Evolutionary conservation across 2,329 filamentous ascomycete species (phyloP).

Genomic region (Pseudocercospora crystallina): DNA sequence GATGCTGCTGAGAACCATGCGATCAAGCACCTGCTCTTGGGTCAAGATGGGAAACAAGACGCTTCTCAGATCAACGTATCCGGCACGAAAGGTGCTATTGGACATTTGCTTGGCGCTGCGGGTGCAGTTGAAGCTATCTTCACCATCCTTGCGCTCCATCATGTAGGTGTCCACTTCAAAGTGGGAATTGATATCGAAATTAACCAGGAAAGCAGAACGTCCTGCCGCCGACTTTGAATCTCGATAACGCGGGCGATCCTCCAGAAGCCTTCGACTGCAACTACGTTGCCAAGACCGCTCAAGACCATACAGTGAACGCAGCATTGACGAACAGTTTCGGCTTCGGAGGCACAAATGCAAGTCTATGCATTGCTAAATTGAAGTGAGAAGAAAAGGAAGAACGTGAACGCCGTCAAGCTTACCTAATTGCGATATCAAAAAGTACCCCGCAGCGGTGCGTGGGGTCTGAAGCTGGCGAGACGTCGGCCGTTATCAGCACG

Average conservation of each 20-base stretch:
- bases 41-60: constrained; percentile 63
- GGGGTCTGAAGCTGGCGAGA: background rate
- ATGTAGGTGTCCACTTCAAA: constrained; percentile 56
- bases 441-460: constrained; percentile 17
- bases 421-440: constrained; percentile 2
- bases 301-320: constrained; percentile 68
- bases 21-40: constrained; percentile 74
- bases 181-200: background rate
- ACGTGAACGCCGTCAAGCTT: background rate
- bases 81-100: constrained; percentile 90
- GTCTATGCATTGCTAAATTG: constrained; percentile 68
- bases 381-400: no score
- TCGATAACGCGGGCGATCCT: constrained; percentile 61
- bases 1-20: constrained; percentile 86
- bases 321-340: constrained; percentile 95
- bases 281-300: constrained; percentile 72
- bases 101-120: constrained; percentile 87
- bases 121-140: constrained; percentile 90
- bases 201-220: constrained; percentile 59
- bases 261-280: constrained; percentile 74
- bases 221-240: constrained; percentile 83
- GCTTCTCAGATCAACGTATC: constrained; percentile 75
- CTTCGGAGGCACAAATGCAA: constrained; percentile 95
- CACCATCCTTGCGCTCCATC: constrained; percentile 71
- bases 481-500: background rate